Percentiles rank a stretch among this genome's conserved stretches.
Conservation (phyloP, 805 yeast species). For the Metschnikowia proteae region DNA sequence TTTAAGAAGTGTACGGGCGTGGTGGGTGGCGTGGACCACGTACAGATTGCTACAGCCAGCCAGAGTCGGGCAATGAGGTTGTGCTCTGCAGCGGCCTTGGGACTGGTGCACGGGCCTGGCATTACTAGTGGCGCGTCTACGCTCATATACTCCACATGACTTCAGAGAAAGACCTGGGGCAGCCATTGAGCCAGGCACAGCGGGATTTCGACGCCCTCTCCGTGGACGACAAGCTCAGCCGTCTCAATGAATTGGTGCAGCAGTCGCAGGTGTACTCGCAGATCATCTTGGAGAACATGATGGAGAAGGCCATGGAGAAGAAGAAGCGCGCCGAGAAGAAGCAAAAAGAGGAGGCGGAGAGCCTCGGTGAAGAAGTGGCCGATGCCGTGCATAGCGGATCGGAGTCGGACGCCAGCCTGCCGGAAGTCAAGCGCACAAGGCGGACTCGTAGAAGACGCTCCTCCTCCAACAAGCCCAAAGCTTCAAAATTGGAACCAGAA, state of each 20-base stretch:
- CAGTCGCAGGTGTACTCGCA: conserved; percentile 84
- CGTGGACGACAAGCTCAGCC: conserved; percentile 55
- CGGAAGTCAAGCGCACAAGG: no score
- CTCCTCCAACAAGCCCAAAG: not conserved
- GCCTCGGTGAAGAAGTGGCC: conserved; percentile 16
- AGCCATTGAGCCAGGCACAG: conserved; percentile 26
- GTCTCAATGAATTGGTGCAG: conserved; percentile 73
- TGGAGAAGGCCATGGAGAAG: conserved; percentile 43
- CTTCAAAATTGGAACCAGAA: no score
- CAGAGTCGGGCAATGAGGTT: no score
- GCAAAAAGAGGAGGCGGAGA: conserved; percentile 7
- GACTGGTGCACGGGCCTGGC: no score
- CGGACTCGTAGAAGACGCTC: not conserved
- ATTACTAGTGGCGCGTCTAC: not conserved
- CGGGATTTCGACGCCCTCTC: conserved; percentile 43
- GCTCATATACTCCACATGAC: not conserved
- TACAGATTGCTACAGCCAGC: no score
- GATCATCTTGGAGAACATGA: conserved; percentile 76
- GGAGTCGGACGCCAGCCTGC: no score
- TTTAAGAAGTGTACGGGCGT: no score
- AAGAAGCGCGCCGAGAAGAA: conserved; percentile 11
- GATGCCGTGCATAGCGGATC: no score
- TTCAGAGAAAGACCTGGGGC: not conserved
- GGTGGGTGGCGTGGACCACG: no score
- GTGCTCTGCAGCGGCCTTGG: no score